Base-by-base conservation (phyloP, 352 stramenopile species). In the Plasmopara viticola region DNA sequence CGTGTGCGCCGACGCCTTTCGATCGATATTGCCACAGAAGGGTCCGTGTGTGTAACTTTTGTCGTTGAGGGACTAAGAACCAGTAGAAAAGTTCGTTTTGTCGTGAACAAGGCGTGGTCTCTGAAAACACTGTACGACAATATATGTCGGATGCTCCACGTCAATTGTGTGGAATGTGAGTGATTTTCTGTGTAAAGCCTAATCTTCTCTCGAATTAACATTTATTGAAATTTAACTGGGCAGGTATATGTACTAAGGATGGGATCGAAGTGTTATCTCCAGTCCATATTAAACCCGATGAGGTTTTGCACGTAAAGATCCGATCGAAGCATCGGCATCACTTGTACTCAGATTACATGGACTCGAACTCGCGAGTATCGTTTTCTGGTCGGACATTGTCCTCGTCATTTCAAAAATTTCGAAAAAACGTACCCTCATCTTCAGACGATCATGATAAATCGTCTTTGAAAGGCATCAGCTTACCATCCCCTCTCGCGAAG, bases 1-100 rank as follows among this genome's bases (percentile, higher is more conserved):
- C 78, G 81, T 28, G 81, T 91, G 38, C 72, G 78, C 14, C 78
- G 78, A 17, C 68, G 81, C 4, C 61, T 91, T 9, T 91, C 81
- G 30, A 89, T 91, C 10, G 81, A 91, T 44, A 80, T 88, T n/a
- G 63, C 64, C 3, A 88, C 75, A 0, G 78, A 91, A 57, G 81
- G 83, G 29, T 86, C 78, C 13, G 64, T 87, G 8, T 87, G 76
- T 42, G 66, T 91, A 35, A 85, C 76, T 0, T 66, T 91, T 18
- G 51, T 89, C 17, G 49, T 89, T 4, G 81, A 91, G 49, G 81
- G 78, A 2, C 54, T 88, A 37, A 87, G 82, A 61, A 56, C 25
- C 1, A 66, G 25, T 15, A 52, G 73, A 40, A 87, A 78, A 56
- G 68, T 89, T 17, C 78, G 81, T 2, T 89, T 92, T 25, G 79